Evolutionary conservation across 495 filamentous ascomycete species (phyloP).

Genomic region (Tuber melanosporum): DNA sequence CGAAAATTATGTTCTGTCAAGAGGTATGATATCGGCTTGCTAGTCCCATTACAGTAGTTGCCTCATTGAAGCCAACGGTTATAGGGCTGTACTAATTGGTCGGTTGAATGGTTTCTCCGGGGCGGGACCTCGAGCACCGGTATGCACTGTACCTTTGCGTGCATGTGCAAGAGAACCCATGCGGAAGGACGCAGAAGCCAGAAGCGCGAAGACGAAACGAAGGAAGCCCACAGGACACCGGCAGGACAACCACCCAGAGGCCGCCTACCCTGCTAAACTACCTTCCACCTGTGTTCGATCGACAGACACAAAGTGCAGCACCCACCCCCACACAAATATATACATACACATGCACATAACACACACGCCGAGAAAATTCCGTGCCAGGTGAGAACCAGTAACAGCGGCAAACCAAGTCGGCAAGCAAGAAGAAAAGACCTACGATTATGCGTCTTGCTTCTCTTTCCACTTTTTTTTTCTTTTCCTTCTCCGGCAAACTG

Average conservation of each 20-base stretch:
- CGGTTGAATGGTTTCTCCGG: not conserved
- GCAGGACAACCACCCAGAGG: not conserved
- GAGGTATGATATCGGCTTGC: not conserved
- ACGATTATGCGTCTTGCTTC: not conserved
- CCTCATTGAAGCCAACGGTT: not conserved
- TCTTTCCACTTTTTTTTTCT: not conserved
- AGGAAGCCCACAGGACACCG: not conserved
- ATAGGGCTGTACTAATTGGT: not conserved
- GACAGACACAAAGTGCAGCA: not conserved
- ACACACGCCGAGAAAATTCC: not conserved
- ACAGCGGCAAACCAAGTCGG: not conserved
- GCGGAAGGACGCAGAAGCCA: slow-evolving; percentile 1
- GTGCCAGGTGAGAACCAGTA: not conserved
- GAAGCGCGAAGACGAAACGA: not conserved
- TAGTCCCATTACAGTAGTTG: not conserved
- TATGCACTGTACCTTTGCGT: not conserved
- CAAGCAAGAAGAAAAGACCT: not conserved
- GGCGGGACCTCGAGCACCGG: not conserved
- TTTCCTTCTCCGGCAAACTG: not conserved
- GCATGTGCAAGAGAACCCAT: not conserved
- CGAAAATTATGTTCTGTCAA: not conserved
- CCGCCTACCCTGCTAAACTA: not conserved
- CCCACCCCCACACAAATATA: not conserved
- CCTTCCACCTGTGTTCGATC: not conserved
- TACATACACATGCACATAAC: not conserved